Percentiles rank a stretch among this genome's conserved stretches.
These are phyloP conservation scores for Cyclostephanos invisitatus DNA, from an alignment of 108 stramenopile genomes.

Conservation along the genomic window DNA sequence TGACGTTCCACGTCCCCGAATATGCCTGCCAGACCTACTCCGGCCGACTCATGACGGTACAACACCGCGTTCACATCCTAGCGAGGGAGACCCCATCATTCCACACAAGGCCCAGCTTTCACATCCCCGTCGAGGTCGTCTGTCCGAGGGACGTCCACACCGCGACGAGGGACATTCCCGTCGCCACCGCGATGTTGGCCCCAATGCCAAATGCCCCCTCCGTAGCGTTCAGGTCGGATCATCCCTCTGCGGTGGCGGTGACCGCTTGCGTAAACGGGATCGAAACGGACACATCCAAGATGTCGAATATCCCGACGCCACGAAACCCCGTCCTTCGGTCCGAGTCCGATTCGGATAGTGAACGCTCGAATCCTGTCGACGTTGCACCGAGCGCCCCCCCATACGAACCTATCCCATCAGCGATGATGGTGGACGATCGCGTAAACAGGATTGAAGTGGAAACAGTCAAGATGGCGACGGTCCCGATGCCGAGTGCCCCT, in stretches of 20 bases:
- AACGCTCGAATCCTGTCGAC: too few species aligned
- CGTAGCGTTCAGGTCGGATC: too few species aligned
- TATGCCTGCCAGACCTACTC: slow-evolving; percentile 5
- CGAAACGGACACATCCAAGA: too few species aligned
- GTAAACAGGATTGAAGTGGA: too few species aligned
- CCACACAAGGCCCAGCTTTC: slow-evolving; percentile 5
- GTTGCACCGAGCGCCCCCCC: too few species aligned
- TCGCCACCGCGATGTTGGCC: not conserved
- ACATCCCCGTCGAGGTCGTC: slow-evolving; percentile 7
- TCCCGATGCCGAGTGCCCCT: slow-evolving; percentile 6
- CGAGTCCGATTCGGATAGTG: too few species aligned
- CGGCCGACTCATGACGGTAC: slow-evolving; percentile 3
- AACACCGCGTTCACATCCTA: slow-evolving; percentile 13
- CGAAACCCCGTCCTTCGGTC: too few species aligned
- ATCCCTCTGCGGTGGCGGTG: too few species aligned
- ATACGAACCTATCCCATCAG: too few species aligned
- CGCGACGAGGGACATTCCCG: not conserved
- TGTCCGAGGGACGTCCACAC: slow-evolving; percentile 5
- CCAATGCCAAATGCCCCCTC: not conserved
- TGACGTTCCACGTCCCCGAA: slow-evolving; percentile 10
- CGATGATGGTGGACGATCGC: too few species aligned
- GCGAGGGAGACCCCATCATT: slow-evolving; percentile 7
- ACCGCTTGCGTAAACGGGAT: too few species aligned
- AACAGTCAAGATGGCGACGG: not conserved
- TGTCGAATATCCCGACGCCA: too few species aligned